Evolutionary conservation across 2,329 filamentous ascomycete species (phyloP), one percentile per base, ranked within the genome.

Genomic region (Fusarium pilosicola): DNA sequence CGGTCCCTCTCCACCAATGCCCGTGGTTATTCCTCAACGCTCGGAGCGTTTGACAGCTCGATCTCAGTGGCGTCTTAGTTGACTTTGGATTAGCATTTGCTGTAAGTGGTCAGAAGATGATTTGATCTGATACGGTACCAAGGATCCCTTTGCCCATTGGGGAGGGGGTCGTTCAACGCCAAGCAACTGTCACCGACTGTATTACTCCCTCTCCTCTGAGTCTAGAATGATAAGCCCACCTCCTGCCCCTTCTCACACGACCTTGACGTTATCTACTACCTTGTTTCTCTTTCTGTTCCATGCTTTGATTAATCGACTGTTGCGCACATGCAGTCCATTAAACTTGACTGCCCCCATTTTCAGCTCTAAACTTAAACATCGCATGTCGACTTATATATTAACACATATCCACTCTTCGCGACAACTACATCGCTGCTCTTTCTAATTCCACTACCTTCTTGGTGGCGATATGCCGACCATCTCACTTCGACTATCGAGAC

Each of bases 221-320:
- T 32, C 64, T 55, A 70, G 54, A 58, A 74, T 74, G 76, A 78
- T 78, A 76, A 78, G 76, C 76, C 69, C 71, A 74, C 73, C 59
- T 72, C 65, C 71, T 66, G 71, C 71, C 75, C 71, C 74, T 74
- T 73, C 68, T 66, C 67, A 62, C 67, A 54, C 52, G 56, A 70
- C 46, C 60, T 70, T 39, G 59, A 67, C 42, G 42, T 68, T 68
- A 45, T 66, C 64, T 65, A 52, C 45, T 49, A 34, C 42, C 39
- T 49, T 62, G 34, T 62, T 55, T n/a, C 36, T 63, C 48, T 60
- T 48, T 44, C 44, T 68, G 58, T 62, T 62, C 30, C 30, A 30
- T 30, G 56, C 60, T 22, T 62, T 58, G 41, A 34, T 62, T 54
- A 45, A 59, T 54, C 48, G 36, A 39, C 34, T 26, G 32, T 51